A percentile compares a stretch with the other conserved stretches of the same genome.
Conservation (phyloP, 257 asterid species). For the Scutellaria baicalensis region DNA sequence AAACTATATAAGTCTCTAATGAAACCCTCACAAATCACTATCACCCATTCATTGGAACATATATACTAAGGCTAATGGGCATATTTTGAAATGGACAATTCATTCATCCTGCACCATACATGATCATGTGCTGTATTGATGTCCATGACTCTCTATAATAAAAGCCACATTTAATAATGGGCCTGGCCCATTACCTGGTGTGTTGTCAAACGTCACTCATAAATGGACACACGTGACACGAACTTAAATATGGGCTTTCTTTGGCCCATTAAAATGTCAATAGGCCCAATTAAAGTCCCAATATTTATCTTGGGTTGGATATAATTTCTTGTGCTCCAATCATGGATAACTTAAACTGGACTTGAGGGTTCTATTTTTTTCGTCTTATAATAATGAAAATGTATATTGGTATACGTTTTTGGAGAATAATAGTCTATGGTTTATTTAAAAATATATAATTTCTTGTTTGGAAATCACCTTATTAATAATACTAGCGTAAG, state of each 20-base stretch:
- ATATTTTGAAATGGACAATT: conserved; percentile 10
- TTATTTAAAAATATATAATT: too few relatives aligned
- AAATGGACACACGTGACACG: neutral
- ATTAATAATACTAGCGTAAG: too few relatives aligned
- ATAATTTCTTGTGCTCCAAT: too few relatives aligned
- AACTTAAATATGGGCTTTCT: neutral
- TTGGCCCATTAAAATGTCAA: neutral
- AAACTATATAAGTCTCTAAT: neutral
- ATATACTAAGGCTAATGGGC: neutral
- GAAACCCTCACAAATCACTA: conserved; percentile 4
- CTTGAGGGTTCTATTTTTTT: too few relatives aligned
- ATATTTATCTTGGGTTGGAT: too few relatives aligned
- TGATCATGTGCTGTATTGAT: neutral
- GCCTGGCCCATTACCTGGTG: neutral
- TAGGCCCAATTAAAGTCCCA: neutral
- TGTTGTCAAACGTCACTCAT: neutral
- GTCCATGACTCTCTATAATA: neutral
- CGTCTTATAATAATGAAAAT: too few relatives aligned
- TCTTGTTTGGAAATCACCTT: too few relatives aligned
- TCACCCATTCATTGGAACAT: conserved; percentile 5
- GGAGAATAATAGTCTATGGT: too few relatives aligned
- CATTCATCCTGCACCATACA: neutral
- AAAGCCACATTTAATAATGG: neutral
- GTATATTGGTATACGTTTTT: too few relatives aligned
- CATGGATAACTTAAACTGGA: too few relatives aligned